These are phyloP conservation scores for Odontarrhena argentea DNA, from an alignment of 345 rosid species.

Conservation along the genomic window DNA sequence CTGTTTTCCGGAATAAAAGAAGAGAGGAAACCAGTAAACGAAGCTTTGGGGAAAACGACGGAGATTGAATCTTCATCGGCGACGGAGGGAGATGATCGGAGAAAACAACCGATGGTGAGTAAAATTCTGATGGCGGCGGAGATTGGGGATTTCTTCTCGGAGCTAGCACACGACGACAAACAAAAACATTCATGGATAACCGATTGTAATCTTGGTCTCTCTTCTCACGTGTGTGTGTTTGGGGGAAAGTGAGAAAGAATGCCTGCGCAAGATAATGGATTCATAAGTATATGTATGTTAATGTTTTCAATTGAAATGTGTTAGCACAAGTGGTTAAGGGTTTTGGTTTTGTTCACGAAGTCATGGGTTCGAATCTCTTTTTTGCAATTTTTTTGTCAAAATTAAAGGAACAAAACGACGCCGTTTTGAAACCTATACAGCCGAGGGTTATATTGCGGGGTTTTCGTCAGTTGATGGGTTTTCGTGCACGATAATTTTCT, in stretches of 20 bases:
- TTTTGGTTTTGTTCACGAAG: too few species aligned
- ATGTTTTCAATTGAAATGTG: too few species aligned
- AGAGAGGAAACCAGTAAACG: constrained; percentile 40
- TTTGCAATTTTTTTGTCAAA: too few species aligned
- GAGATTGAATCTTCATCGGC: constrained; percentile 31
- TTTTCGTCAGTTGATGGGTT: too few species aligned
- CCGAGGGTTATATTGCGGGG: too few species aligned
- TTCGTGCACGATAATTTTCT: too few species aligned
- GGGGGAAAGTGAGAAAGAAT: constrained; percentile 2
- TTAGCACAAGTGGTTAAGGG: too few species aligned
- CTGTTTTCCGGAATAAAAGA: constrained; percentile 24
- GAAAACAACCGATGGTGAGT: constrained; percentile 18
- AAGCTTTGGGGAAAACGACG: constrained; percentile 33
- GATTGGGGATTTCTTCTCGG: constrained; percentile 48
- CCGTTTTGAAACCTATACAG: too few species aligned
- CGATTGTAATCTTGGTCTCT: constrained; percentile 32
- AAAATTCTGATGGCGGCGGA: constrained; percentile 44
- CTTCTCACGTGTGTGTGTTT: constrained; percentile 21
- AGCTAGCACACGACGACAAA: constrained; percentile 41
- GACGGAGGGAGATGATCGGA: constrained; percentile 11
- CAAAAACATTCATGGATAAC: constrained; percentile 56
- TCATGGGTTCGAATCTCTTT: too few species aligned
- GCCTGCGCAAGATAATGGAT: constrained; percentile 51
- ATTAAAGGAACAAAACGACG: too few species aligned
- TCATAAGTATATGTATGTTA: too few species aligned